Base-by-base conservation (phyloP, 306 rosid genomes). In the Dalbergia cochinchinensis region DNA sequence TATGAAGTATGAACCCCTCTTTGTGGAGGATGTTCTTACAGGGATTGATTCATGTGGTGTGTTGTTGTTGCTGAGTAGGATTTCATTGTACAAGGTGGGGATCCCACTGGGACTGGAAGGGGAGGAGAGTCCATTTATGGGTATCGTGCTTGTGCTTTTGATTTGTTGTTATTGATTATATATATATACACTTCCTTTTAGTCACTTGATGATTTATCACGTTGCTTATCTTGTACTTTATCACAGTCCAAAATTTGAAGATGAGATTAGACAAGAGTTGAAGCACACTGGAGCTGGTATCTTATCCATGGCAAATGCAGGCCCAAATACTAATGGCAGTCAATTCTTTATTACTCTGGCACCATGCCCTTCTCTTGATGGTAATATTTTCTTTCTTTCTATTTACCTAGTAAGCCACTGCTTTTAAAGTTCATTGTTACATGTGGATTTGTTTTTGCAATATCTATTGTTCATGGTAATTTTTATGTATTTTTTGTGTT, bases 201-300 rank as follows among this genome's bases (percentile, higher is more conserved):
- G 64, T 71, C 20, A 54, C 16, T 65, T 65, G 66, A 66, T 61
- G 44, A 45, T 45, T 66, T 22, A 51, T 70, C 6, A 13, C 34
- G 71, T 34, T 48, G 35, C 11, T 70, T 20, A 4, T 13, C 35
- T 59, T 70, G 48, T 72, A 39, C 45, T 76, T 81, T 66, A 41
- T 78, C 63, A 79, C 83, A 91, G 99, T 37, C 31, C 84, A 9
- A 93, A 96, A 83, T 96, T 96, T 78, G 98, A 96, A 65, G 99
- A 96, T 82, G 99, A 96, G 89, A 90, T 96, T 20, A 93, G 61
- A 65, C 84, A 79, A 11, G 99, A 96, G 90, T 84, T 96, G 91
- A 96, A 96, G 89, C 99, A 96, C 74, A 93, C 99, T 22, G 99
- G 99, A 75, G 99, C 99, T 62, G 99, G 99, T 51, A 90, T 96